A percentile compares a stretch with the other conserved stretches of the same genome.
phyloP scores from a whole-genome alignment of 176 grass and related monocot genomes.

The Thinopyrum elongatum region DNA sequence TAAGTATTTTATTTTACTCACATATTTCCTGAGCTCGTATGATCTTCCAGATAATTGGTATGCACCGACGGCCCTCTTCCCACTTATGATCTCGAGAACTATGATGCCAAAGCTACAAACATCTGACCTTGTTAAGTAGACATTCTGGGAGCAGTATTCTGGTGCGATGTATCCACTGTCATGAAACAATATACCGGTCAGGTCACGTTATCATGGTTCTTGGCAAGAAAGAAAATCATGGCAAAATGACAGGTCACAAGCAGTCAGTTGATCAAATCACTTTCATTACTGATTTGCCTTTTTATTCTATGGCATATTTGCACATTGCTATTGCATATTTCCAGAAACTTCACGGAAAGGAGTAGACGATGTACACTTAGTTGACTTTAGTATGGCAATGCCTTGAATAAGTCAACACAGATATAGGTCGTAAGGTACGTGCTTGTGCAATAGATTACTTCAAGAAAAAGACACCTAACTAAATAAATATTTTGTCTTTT shows the following conservation, averaged over 20 bases:
- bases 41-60: constrained; percentile 20
- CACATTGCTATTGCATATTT: too few relatives aligned
- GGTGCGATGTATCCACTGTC: constrained; percentile 55
- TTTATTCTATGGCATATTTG: too few relatives aligned
- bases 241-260: not conserved
- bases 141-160: constrained; percentile 36
- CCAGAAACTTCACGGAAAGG: too few relatives aligned
- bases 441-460: not conserved
- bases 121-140: constrained; percentile 43
- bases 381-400: not conserved
- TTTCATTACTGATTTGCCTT: not conserved
- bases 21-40: constrained; percentile 26
- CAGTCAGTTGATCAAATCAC: not conserved
- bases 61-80: not conserved
- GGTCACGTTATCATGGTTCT: too few relatives aligned
- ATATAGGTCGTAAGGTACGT: not conserved
- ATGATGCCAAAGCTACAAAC: constrained; percentile 52
- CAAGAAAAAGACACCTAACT: too few relatives aligned
- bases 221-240: not conserved
- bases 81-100: constrained; percentile 49
- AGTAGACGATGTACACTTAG: not conserved
- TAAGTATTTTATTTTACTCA: not conserved
- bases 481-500: too few relatives aligned
- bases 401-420: not conserved
- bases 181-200: not conserved